phyloP scores from a whole-genome alignment of 2,329 filamentous ascomycete genomes.

The Sarocladium strictum region DNA sequence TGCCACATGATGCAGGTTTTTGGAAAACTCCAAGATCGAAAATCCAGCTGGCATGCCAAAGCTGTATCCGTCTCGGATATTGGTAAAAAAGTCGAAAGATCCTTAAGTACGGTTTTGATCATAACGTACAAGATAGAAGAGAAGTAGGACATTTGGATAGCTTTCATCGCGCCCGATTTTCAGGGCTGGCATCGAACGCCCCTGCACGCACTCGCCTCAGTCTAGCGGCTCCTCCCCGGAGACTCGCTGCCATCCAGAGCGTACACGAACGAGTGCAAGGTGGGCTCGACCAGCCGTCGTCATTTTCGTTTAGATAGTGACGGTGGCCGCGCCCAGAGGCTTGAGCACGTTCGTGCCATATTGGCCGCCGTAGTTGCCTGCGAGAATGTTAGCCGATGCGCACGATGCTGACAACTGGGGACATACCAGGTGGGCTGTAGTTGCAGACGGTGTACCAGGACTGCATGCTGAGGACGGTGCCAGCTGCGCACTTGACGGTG shows the following conservation, averaged over 20 bases:
- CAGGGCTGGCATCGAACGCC: neutral
- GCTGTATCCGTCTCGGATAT: neutral
- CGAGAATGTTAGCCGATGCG: neutral
- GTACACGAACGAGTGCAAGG: neutral
- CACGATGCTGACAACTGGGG: too few species aligned
- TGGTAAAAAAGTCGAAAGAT: slow-evolving; percentile 19
- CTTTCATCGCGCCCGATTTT: neutral
- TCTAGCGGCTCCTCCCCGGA: neutral
- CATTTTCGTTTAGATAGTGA: slow-evolving; percentile 20
- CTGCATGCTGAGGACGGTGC: slow-evolving; percentile 37
- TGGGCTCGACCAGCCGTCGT: neutral
- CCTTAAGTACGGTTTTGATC: slow-evolving; percentile 23
- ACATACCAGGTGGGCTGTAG: slow-evolving; percentile 68
- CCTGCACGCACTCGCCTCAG: neutral
- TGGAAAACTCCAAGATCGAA: slow-evolving; percentile 13
- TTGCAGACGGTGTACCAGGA: slow-evolving; percentile 85
- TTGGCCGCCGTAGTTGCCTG: slow-evolving; percentile 47
- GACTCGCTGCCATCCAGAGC: neutral
- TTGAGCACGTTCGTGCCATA: slow-evolving; percentile 45
- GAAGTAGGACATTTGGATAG: slow-evolving; percentile 14
- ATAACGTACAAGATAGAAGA: slow-evolving; percentile 31
- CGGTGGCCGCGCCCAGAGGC: slow-evolving; percentile 23
- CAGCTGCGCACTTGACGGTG: slow-evolving; percentile 60
- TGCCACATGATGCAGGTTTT: slow-evolving; percentile 9
- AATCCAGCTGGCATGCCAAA: neutral